Conservation (phyloP, 2,329 filamentous ascomycete species). For the Tolypocladium cylindrosporum region DNA sequence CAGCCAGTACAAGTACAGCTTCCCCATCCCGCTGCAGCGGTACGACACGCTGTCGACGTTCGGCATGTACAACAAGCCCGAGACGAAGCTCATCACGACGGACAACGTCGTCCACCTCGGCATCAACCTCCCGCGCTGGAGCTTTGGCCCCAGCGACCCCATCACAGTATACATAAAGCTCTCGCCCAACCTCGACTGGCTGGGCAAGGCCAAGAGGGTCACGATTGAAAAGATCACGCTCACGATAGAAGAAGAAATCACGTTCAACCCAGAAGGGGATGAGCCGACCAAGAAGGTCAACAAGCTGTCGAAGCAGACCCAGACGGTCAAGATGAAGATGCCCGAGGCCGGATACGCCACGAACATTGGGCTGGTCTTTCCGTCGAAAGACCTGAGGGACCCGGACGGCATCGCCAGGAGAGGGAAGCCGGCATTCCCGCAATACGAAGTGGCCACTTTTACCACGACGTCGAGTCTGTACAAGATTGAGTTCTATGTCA, state of each 20-base stretch:
- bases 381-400: conserved; percentile 79
- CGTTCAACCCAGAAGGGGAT: conserved; percentile 96
- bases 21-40: conserved; percentile 80
- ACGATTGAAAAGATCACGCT: conserved; percentile 92
- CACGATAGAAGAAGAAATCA: conserved; percentile 92
- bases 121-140: conserved; percentile 90
- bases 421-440: conserved; percentile 77
- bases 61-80: conserved; percentile 97
- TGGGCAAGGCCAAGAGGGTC: conserved; percentile 81
- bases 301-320: conserved; percentile 72
- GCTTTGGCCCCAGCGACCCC: conserved; percentile 88
- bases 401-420: conserved; percentile 77
- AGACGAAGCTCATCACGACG: conserved; percentile 72
- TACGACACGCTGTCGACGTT: conserved; percentile 98
- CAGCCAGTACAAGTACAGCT: conserved; percentile 81
- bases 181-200: conserved; percentile 84
- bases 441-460: conserved; percentile 82
- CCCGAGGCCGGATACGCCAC: conserved; percentile 89
- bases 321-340: conserved; percentile 72
- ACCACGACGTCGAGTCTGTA: conserved; percentile 91
- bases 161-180: conserved; percentile 95
- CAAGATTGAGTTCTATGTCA: conserved; percentile 96
- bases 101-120: conserved; percentile 88
- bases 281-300: conserved; percentile 88
- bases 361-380: conserved; percentile 84